phyloP scores from a whole-genome alignment of 2,329 filamentous ascomycete genomes.

The Exophiala bonariae region DNA sequence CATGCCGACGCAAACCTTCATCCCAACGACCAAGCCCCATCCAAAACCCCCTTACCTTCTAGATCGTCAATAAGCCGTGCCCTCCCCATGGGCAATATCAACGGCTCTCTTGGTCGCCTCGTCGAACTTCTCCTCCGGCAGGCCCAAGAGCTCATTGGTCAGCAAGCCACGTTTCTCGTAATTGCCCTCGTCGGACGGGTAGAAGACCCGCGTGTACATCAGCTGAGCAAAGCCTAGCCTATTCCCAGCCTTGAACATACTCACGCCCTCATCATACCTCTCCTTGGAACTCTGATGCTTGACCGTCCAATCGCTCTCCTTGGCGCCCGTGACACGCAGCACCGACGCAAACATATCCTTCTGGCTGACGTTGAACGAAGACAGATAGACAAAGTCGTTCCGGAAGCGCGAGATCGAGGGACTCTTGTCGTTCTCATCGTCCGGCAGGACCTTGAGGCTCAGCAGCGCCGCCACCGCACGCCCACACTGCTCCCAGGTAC shows the following conservation, averaged over 20 bases:
- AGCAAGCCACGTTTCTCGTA: conserved; percentile 19
- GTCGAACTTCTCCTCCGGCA: conserved; percentile 26
- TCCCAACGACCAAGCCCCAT: too few relatives aligned
- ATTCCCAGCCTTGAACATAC: conserved; percentile 46
- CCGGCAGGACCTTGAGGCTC: conserved; percentile 45
- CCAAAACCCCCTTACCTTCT: too few relatives aligned
- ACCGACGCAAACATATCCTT: conserved; percentile 64
- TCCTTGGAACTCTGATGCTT: conserved; percentile 45
- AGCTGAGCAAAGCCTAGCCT: conserved; percentile 46
- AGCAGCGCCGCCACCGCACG: conserved; percentile 55
- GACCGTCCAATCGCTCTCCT: conserved; percentile 62
- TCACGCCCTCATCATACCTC: conserved; percentile 51
- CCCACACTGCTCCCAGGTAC: conserved; percentile 60
- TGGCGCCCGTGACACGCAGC: conserved; percentile 58
- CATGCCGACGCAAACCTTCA: too few relatives aligned
- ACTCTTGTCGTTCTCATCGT: conserved; percentile 37
- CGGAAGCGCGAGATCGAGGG: conserved; percentile 44
- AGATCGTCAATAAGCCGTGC: too few relatives aligned
- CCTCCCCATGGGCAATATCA: conserved; percentile 33
- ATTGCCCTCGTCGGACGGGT: conserved; percentile 38
- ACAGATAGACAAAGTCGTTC: conserved; percentile 53
- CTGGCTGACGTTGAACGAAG: conserved; percentile 61
- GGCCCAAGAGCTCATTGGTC: conserved; percentile 21
- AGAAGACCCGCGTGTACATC: conserved; percentile 60
- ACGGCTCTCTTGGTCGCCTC: conserved; percentile 49